phyloP scores from a whole-genome alignment of 768 basidiomycete genomes.

The Mycena olivaceomarginata region DNA sequence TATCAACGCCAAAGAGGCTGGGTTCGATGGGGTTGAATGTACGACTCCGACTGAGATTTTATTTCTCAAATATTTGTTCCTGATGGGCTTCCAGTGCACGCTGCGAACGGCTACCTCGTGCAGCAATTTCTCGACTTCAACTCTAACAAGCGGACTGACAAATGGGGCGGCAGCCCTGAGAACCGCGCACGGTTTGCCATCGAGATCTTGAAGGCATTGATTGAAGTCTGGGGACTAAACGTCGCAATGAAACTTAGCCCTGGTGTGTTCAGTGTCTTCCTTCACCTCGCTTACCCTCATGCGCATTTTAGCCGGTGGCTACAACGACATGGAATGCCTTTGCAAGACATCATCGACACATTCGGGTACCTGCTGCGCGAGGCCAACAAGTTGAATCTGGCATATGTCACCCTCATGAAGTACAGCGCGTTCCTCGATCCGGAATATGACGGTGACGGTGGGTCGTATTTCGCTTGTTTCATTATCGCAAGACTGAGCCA shows the following conservation, averaged over 20 bases:
- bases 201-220: constrained; percentile 56
- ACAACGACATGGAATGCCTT: constrained; percentile 53
- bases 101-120: constrained; percentile 57
- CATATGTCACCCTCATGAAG: constrained; percentile 50
- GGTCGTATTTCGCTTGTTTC: background rate
- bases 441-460: background rate
- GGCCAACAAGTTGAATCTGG: constrained; percentile 48
- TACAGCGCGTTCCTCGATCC: constrained; percentile 31
- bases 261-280: constrained; percentile 1
- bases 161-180: constrained; percentile 66
- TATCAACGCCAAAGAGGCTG: background rate
- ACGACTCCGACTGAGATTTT: background rate
- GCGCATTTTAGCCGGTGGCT: constrained; percentile 55
- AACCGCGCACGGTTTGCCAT: constrained; percentile 63
- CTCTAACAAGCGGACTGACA: constrained; percentile 61
- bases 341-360: constrained; percentile 52
- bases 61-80: no score
- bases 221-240: constrained; percentile 58
- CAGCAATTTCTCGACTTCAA: constrained; percentile 60
- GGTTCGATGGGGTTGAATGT: background rate
- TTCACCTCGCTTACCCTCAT: background rate
- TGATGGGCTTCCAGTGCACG: constrained; percentile 46
- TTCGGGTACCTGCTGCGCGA: constrained; percentile 51
- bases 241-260: constrained; percentile 48
- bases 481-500: no score